Conservation (phyloP, 2,329 filamentous ascomycete genomes). For the Camillea tinctor region DNA sequence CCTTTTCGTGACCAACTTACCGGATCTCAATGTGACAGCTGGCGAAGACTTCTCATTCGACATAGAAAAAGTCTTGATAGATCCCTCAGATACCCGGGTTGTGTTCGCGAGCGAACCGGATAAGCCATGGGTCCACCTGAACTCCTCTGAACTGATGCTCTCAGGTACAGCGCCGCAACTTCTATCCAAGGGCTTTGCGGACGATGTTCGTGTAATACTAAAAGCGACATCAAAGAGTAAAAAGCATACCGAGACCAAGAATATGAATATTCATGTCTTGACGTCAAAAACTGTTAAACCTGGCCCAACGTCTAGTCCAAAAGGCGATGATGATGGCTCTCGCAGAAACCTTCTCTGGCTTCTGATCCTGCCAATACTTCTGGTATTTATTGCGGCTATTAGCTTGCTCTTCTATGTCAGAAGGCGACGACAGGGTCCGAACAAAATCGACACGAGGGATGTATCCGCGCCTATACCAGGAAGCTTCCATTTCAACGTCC, state of each 20-base stretch:
- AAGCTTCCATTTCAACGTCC: slow-evolving; percentile 24
- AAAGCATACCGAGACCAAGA: slow-evolving; percentile 22
- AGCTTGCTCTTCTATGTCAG: slow-evolving; percentile 23
- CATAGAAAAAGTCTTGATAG: slow-evolving; percentile 29
- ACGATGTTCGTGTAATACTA: slow-evolving; percentile 19
- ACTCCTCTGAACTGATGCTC: slow-evolving; percentile 24
- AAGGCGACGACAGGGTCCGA: slow-evolving; percentile 21
- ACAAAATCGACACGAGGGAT: slow-evolving; percentile 18
- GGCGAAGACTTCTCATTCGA: slow-evolving; percentile 31
- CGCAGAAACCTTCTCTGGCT: slow-evolving; percentile 28
- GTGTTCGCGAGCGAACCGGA: slow-evolving; percentile 22
- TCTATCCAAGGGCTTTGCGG: slow-evolving; percentile 3
- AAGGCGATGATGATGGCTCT: slow-evolving; percentile 9
- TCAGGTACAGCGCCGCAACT: slow-evolving; percentile 27
- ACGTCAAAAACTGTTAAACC: slow-evolving; percentile 4
- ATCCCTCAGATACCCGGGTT: slow-evolving; percentile 25
- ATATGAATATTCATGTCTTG: slow-evolving; percentile 22
- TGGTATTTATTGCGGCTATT: slow-evolving; percentile 20
- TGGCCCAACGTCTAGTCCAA: slow-evolving; percentile 9
- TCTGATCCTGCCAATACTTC: slow-evolving; percentile 25
- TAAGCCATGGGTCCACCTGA: slow-evolving; percentile 33
- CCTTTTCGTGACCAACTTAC: slow-evolving; percentile 29
- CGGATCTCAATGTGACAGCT: slow-evolving; percentile 27
- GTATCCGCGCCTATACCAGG: slow-evolving; percentile 32
- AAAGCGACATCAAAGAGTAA: slow-evolving; percentile 23